These are phyloP conservation scores for Alternaria ethzedia DNA, from an alignment of 2,329 filamentous ascomycete genomes.

Conservation along the genomic window DNA sequence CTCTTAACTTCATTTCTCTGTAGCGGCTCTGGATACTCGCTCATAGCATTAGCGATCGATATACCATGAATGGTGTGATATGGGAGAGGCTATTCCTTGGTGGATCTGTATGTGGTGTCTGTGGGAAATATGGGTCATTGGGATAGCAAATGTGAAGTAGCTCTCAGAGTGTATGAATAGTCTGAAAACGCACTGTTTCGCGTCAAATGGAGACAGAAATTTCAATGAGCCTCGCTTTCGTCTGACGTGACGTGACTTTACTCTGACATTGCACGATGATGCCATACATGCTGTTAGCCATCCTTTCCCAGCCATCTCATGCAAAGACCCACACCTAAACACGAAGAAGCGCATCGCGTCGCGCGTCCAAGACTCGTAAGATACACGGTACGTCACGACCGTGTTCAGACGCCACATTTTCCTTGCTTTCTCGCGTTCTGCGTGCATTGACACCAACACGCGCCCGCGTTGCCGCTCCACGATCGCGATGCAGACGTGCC, in stretches of 20 bases:
- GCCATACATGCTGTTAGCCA: neutral
- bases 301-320: constrained; percentile 4
- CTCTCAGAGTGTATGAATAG: constrained; percentile 34
- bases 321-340: neutral
- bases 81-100: constrained; percentile 35
- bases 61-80: constrained; percentile 38
- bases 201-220: constrained; percentile 28
- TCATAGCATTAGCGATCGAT: constrained; percentile 41
- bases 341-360: constrained; percentile 2
- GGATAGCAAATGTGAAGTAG: constrained; percentile 10
- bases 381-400: constrained; percentile 12
- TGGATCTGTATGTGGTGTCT: constrained; percentile 21
- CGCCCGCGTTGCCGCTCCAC: neutral
- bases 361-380: constrained; percentile 1
- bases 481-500: neutral
- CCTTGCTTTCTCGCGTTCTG: neutral
- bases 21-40: constrained; percentile 45
- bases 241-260: neutral
- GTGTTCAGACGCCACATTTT: constrained; percentile 8
- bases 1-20: constrained; percentile 45
- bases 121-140: constrained; percentile 9
- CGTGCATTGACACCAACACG: constrained; percentile 2
- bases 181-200: constrained; percentile 17
- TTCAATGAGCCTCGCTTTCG: neutral
- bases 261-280: neutral